Evolutionary conservation across 1,139 yeast species (phyloP), one percentile per base, ranked within the genome.

Genomic region (Blastobotrys aristatus): DNA sequence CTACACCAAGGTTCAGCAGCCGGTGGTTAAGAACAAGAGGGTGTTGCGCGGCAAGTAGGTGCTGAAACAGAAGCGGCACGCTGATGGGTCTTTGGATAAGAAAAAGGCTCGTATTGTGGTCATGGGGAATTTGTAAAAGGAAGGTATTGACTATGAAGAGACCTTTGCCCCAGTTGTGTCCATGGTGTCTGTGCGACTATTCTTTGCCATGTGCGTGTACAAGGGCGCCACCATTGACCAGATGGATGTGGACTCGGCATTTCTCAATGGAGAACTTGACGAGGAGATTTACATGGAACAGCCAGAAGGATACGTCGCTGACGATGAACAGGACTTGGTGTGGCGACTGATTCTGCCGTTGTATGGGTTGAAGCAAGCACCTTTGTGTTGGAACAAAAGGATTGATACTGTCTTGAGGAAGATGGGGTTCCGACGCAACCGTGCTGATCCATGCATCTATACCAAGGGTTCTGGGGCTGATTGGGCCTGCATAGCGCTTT

Each of bases 281-380:
- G 57, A 55, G 32, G 55, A 52, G 14, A 46, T 58, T 17, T 59
- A 53, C 42, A 51, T 59, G 54, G 21, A 21, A 11, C 58, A 49
- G 29, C 60, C 62, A 3, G 44, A 41, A 14, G 60, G 53, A 7
- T 39, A 18, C 6, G n/a, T n/a, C n/a, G n/a, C n/a, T n/a, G n/a
- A n/a, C n/a, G n/a, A n/a, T n/a, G n/a, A n/a, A n/a, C 46, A 3
- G 24, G 17, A 11, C 14, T 34, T 34, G 34, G 57, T 57, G 6
- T 52, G 53, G 24, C 44, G 43, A n/a, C 47, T 60, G 3, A 48
- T 47, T 14, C 56, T 55, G 45, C 44, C 52, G 31, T 32, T 59
- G 1, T 59, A 59, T 47, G 61, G 64, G 1, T 37, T 58, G 6
- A 51, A 55, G 31, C 64, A 59, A 42, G 57, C 63, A 14, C 59